Conservation (phyloP, 2,329 filamentous ascomycete species). For the Ascochyta rabiei region DNA sequence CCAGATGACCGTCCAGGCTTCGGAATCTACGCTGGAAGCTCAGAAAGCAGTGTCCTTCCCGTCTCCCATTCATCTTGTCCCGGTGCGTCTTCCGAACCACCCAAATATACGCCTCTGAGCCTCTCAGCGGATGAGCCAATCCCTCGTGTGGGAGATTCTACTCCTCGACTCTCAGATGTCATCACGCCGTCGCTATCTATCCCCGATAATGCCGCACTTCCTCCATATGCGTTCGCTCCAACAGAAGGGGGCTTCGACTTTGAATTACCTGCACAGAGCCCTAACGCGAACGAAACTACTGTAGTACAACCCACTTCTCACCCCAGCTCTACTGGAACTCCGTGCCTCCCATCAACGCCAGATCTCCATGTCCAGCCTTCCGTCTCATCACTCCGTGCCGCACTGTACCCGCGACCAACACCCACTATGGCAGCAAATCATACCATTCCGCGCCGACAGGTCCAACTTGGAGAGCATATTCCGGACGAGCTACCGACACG, state of each 20-base stretch:
- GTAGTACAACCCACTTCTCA: neutral
- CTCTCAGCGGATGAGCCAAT: no score
- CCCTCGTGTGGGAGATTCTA: no score
- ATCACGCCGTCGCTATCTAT: no score
- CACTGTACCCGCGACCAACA: neutral
- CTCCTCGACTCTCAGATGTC: no score
- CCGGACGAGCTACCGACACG: neutral
- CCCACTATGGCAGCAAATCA: neutral
- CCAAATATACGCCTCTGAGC: no score
- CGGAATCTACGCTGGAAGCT: neutral
- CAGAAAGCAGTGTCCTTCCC: no score
- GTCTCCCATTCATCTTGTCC: neutral
- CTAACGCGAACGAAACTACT: neutral
- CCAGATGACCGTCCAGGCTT: neutral
- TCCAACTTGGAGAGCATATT: neutral
- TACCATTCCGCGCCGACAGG: neutral
- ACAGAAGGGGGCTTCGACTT: no score
- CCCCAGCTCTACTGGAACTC: neutral
- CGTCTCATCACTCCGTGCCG: neutral
- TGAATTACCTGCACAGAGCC: no score
- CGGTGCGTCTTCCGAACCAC: neutral
- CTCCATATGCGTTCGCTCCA: no score
- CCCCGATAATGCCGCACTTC: no score
- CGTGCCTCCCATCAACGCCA: neutral
- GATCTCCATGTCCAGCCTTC: neutral